Base-by-base conservation (phyloP, 73 alveolate genomes). In the Symbiodinium natans region DNA sequence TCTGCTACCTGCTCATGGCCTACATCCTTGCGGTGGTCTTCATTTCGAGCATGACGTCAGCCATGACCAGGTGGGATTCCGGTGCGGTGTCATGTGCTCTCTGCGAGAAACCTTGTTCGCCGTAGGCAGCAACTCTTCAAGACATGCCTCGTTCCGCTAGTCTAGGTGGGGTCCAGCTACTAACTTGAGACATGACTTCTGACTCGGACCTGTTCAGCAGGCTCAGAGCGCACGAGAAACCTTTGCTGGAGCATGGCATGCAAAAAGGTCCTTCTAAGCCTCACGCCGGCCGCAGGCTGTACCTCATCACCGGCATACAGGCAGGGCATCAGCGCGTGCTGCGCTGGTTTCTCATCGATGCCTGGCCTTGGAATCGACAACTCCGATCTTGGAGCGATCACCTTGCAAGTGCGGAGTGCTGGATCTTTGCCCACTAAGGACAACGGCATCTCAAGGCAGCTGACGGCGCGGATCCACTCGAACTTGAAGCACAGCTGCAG, bases 381-480 rank as follows among this genome's bases (percentile, higher is more conserved):
- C n/a, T n/a, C n/a, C n/a, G n/a, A n/a, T n/a, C n/a, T n/a, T 10
- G 31, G 36, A 25, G 10, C 2, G 34, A 21, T 27, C 15, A 21
- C 34, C 7, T 63, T 34, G 25, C 25, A 34, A 1, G 34, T 21
- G 9, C 15, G 15, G 77, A 63, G 77, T 27, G 25, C 29, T 63
- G 29, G 6, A 46, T 46, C 6, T 46, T 13, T 13, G 6, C 40
- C 39, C 15, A 21, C 36, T 23, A 25, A 87, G 94, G 94, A 87
- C 94, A 87, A 87, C 41, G 94, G 94, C n/a, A 87, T 87, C 73
- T 87, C 94, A 19, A 54, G 94, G 84, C 94, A 87, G 42, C 71
- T 87, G 54, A 87, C 94, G 31, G 94, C 94, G 5, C 83, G 94
- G 31, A 87, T 87, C 63, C 84, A 87, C 85, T 87, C 94, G 42